Evolutionary conservation across 495 filamentous ascomycete genomes (phyloP).

Genomic region (Aspergillus affinis): DNA sequence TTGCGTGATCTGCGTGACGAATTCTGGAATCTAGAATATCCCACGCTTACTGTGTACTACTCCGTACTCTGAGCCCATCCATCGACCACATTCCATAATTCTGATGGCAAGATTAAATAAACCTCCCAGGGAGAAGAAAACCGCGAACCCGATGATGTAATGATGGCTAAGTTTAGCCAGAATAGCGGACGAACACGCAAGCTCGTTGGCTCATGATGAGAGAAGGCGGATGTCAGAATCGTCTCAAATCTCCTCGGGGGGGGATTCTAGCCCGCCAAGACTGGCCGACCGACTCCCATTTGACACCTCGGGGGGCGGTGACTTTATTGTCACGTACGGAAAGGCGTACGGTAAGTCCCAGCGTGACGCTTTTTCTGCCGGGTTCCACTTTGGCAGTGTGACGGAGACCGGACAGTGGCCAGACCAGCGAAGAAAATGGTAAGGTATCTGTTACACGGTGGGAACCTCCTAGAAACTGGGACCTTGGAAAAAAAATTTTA

Average conservation of each 20-base stretch:
- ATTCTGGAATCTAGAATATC: conserved; percentile 2
- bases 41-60: background rate
- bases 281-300: background rate
- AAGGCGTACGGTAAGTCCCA: conserved; percentile 19
- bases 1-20: conserved; percentile 5
- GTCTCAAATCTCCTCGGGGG: conserved; percentile 14
- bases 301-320: conserved; percentile 4
- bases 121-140: background rate
- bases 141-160: conserved; percentile 10
- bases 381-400: conserved; percentile 11
- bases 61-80: no score
- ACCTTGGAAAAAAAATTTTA: conserved; percentile 16
- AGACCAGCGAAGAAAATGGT: conserved; percentile 23
- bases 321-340: conserved; percentile 19
- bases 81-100: no score
- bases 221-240: background rate
- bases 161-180: background rate
- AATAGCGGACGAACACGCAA: conserved; percentile 10
- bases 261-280: conserved; percentile 3
- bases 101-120: no score
- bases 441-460: conserved; percentile 25
- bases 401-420: conserved; percentile 27
- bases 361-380: conserved; percentile 22
- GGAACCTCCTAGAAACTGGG: conserved; percentile 18
- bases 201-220: conserved; percentile 1